A percentile compares a stretch with the other conserved stretches of the same genome.
These are phyloP conservation scores for Botrytis hyacinthi DNA, from an alignment of 2,329 filamentous ascomycete species.

Conservation along the genomic window DNA sequence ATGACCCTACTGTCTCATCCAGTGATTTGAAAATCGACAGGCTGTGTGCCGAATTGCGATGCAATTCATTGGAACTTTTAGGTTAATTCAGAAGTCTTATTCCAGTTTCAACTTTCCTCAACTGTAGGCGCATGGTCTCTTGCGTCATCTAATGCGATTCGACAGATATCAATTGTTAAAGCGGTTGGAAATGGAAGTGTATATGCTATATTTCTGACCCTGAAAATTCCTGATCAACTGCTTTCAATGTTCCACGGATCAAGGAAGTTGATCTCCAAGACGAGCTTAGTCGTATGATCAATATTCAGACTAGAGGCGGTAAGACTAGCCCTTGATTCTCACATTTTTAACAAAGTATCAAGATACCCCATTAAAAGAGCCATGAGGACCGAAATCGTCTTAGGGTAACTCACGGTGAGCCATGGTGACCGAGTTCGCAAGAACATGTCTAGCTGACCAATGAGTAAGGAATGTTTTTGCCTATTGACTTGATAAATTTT, in stretches of 20 bases:
- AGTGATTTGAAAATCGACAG: not conserved
- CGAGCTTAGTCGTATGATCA: not conserved
- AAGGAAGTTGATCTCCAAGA: not conserved
- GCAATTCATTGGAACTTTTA: not conserved
- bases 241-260: not conserved
- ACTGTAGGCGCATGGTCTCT: not conserved
- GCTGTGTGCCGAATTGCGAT: not conserved
- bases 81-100: not conserved
- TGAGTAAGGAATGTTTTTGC: not conserved
- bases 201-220: not conserved
- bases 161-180: not conserved
- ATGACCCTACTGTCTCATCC: not conserved
- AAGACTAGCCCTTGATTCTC: not conserved
- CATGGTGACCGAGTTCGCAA: not conserved
- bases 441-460: not conserved
- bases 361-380: not conserved
- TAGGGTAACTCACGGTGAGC: not conserved
- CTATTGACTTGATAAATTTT: not conserved
- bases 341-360: not conserved
- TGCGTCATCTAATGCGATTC: not conserved
- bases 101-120: not conserved
- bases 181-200: not conserved
- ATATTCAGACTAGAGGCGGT: not conserved
- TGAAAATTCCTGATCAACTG: not conserved
- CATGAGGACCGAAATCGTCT: not conserved